Evolutionary conservation across 208 protist genomes (phyloP), one percentile per base, ranked within the genome.

Genomic region (Sergeia podlipaevii): DNA sequence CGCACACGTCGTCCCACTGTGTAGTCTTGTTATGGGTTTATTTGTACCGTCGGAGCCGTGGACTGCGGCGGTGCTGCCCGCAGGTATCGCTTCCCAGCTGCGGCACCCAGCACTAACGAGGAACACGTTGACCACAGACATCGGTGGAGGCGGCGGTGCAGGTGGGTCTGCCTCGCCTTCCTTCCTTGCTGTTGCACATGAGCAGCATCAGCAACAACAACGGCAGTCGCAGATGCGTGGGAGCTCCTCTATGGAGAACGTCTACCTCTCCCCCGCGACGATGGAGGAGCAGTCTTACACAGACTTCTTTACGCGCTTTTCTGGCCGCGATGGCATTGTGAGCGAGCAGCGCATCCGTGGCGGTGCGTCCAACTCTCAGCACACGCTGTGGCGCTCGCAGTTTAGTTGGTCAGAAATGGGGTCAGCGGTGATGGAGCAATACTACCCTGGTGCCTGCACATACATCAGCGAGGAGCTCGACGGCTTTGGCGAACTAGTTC

Each of bases 381-480:
- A 52, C 56, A 77, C 79, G 3, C 54, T 90, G 45, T 82, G 74
- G 60, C 67, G 73, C 41, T 71, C 61, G 17, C 60, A 67, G 44
- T 93, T 93, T 65, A 84, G 66, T 11, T 93, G 85, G 82, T 63
- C 79, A 7, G 85, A 90, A 51, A 52, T 80, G 23, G 85, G 85
- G 10, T 70, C 70, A 5, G 78, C 70, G 15, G 51, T 67, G 38
- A 89, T 93, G 85, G 79, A 93, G 60, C 81, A 93, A 59, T 93
- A 89, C 70, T 93, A 90, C 74, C 82, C 85, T 4, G 81, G 81
- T 3, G 79, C 81, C 24, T 81, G 81, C 3, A 55, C 65, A 17
- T 58, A 81, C n/a, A 49, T 93, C 36, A 85, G 67, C 41, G 75
- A 80, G 56, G 85, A 93, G 65, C 58, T 88, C 17, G 74, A 93